These are phyloP conservation scores for Penicillium goetzii DNA, from an alignment of 495 filamentous ascomycete genomes.

Conservation along the genomic window DNA sequence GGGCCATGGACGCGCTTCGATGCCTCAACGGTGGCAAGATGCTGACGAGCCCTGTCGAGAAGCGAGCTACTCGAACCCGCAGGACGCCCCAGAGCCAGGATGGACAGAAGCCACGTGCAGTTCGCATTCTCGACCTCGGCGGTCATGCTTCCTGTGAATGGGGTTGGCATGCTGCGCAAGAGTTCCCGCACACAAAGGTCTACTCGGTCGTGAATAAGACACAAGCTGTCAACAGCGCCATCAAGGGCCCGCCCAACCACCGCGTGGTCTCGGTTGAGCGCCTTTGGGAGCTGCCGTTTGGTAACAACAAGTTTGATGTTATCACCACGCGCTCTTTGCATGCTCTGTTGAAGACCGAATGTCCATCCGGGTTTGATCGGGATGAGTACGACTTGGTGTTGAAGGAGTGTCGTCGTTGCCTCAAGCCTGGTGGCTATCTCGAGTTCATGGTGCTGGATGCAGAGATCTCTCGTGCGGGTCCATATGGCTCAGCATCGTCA, in stretches of 20 bases:
- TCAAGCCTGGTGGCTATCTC: constrained; percentile 90
- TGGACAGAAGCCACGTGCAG: constrained; percentile 22
- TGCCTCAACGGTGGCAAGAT: constrained; percentile 80
- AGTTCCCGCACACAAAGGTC: constrained; percentile 81
- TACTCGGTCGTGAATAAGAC: constrained; percentile 81
- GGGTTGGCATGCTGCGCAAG: constrained; percentile 89
- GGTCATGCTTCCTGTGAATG: constrained; percentile 87
- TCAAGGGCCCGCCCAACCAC: constrained; percentile 86
- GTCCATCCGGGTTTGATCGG: constrained; percentile 52
- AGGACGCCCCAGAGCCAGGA: constrained; percentile 11
- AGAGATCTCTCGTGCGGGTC: constrained; percentile 81
- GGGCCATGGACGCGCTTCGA: constrained; percentile 79
- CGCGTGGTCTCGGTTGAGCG: constrained; percentile 72
- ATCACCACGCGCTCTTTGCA: constrained; percentile 90
- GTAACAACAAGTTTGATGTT: constrained; percentile 85
- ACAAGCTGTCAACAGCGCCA: constrained; percentile 67
- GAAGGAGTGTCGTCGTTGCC: constrained; percentile 80
- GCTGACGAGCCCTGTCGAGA: constrained; percentile 73
- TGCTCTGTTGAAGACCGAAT: constrained; percentile 71
- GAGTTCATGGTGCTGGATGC: constrained; percentile 90
- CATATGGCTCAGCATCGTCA: constrained; percentile 73
- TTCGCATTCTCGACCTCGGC: constrained; percentile 83
- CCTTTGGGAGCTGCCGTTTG: constrained; percentile 83
- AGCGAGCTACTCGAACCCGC: constrained; percentile 46
- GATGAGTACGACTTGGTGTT: constrained; percentile 92